Conservation (phyloP, 352 stramenopile genomes). For the Globisporangium irregulare region DNA sequence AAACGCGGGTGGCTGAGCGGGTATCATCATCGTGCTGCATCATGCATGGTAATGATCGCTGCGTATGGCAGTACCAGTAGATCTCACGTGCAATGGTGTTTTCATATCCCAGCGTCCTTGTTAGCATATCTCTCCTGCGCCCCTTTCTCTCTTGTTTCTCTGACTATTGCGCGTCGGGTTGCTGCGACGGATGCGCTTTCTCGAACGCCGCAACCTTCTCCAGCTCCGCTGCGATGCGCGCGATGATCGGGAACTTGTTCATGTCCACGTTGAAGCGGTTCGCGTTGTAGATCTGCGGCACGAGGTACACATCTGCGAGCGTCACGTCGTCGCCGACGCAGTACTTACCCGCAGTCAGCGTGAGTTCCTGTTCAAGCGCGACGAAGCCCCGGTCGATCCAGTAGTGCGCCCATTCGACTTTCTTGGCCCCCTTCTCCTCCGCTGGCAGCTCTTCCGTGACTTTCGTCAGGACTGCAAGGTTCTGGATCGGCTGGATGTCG, state of each 20-base stretch:
- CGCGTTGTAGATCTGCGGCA: conserved; percentile 93
- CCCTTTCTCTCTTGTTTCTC: neutral
- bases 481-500: conserved; percentile 92
- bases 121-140: neutral
- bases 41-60: neutral
- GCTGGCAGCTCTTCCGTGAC: conserved; percentile 40
- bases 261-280: conserved; percentile 88
- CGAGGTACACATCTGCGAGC: conserved; percentile 87
- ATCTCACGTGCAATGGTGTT: neutral
- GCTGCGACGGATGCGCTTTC: conserved; percentile 68
- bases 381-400: conserved; percentile 85
- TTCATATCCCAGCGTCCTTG: neutral
- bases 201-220: conserved; percentile 79
- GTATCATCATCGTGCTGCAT: neutral
- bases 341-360: conserved; percentile 54
- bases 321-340: conserved; percentile 79
- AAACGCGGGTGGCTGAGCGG: neutral
- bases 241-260: conserved; percentile 82
- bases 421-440: conserved; percentile 44
- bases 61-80: neutral
- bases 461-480: conserved; percentile 70
- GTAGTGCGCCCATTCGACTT: conserved; percentile 54
- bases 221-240: conserved; percentile 66
- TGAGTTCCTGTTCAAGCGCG: conserved; percentile 72
- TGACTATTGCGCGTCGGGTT: conserved; percentile 60